phyloP scores from a whole-genome alignment of 495 filamentous ascomycete species.

The Aspergillus cavernicola region DNA sequence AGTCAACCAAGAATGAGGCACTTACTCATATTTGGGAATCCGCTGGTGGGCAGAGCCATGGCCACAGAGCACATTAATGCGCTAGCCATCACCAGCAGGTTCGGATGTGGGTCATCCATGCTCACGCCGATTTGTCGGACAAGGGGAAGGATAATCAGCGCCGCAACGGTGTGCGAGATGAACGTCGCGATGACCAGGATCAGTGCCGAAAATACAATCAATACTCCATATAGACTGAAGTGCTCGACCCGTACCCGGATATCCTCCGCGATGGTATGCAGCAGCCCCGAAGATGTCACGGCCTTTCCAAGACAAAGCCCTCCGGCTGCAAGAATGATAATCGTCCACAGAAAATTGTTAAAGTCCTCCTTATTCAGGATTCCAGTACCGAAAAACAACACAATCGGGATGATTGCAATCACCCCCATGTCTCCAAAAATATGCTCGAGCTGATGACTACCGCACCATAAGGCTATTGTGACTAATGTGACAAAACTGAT shows the following conservation, averaged over 20 bases:
- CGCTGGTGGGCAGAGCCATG: constrained; percentile 92
- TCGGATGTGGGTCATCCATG: constrained; percentile 88
- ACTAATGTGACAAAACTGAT: constrained; percentile 77
- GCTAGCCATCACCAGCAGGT: constrained; percentile 85
- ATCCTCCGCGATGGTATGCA: constrained; percentile 74
- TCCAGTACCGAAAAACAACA: constrained; percentile 93
- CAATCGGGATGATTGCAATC: constrained; percentile 91
- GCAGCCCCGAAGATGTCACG: constrained; percentile 87
- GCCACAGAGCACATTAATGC: constrained; percentile 66
- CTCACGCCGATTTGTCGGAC: constrained; percentile 77
- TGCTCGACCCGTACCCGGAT: constrained; percentile 74
- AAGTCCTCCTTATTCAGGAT: constrained; percentile 99
- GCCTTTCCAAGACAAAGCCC: constrained; percentile 92
- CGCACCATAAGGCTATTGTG: constrained; percentile 92
- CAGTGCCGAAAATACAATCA: constrained; percentile 79
- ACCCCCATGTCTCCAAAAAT: constrained; percentile 98
- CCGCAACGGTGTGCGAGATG: constrained; percentile 96
- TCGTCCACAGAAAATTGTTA: constrained; percentile 99
- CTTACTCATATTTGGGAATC: constrained; percentile 99
- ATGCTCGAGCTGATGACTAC: constrained; percentile 79
- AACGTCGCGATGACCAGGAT: constrained; percentile 95
- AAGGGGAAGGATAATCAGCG: constrained; percentile 89
- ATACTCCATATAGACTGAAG: constrained; percentile 79
- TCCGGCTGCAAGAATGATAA: constrained; percentile 96
- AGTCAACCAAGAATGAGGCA: constrained; percentile 23